phyloP scores from a whole-genome alignment of 2,329 filamentous ascomycete genomes.

The Mycosphaerella sp. region DNA sequence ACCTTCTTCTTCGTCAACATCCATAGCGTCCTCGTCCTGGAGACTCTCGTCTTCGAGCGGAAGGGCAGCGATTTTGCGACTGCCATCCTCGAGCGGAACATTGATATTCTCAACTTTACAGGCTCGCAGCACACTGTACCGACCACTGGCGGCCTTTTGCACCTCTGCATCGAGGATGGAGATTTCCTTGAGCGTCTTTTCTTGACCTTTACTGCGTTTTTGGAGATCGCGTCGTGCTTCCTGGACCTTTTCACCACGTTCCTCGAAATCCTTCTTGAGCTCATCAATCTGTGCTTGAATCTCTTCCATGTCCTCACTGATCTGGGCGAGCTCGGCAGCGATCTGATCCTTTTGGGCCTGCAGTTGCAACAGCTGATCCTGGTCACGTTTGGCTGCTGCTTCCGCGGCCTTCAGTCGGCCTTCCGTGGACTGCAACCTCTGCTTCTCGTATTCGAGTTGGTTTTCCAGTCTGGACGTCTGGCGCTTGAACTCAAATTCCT shows the following conservation, averaged over 20 bases:
- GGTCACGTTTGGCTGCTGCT: constrained; percentile 58
- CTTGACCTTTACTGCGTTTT: constrained; percentile 77
- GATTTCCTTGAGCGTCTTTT: constrained; percentile 67
- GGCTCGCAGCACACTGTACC: constrained; percentile 76
- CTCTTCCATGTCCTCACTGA: constrained; percentile 70
- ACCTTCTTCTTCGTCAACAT: constrained; percentile 66
- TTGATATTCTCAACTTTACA: constrained; percentile 93
- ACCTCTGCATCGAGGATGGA: constrained; percentile 75
- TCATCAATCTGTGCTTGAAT: constrained; percentile 66
- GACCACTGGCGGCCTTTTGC: constrained; percentile 74
- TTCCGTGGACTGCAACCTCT: constrained; percentile 64
- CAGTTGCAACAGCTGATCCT: constrained; percentile 63
- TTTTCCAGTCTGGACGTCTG: constrained; percentile 62
- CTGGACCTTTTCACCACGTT: constrained; percentile 69
- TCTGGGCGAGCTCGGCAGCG: constrained; percentile 63
- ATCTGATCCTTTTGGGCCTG: constrained; percentile 67
- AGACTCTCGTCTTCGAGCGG: constrained; percentile 75
- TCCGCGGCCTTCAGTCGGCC: constrained; percentile 64
- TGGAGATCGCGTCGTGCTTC: constrained; percentile 74
- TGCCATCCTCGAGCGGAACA: constrained; percentile 69
- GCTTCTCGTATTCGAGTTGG: constrained; percentile 59
- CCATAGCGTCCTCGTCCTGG: constrained; percentile 80
- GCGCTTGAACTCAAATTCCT: constrained; percentile 77
- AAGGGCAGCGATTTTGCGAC: constrained; percentile 66
- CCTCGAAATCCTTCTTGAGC: constrained; percentile 59